These are phyloP conservation scores for Pichia norvegensis DNA, from an alignment of 1,139 yeast species.

Conservation along the genomic window DNA sequence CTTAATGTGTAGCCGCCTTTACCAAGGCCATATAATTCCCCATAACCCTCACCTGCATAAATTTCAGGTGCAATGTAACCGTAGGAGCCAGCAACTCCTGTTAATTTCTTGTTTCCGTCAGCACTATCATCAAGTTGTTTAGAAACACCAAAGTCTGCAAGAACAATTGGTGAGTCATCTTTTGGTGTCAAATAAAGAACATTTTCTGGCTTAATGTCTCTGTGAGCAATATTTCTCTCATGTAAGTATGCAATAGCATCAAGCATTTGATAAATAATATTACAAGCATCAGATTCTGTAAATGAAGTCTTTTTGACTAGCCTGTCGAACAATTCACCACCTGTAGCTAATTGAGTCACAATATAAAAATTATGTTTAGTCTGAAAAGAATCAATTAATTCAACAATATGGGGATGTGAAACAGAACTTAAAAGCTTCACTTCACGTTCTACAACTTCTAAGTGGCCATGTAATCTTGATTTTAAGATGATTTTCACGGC, in stretches of 20 bases:
- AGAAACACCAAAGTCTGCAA: slow-evolving; percentile 57
- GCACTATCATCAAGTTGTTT: slow-evolving; percentile 32
- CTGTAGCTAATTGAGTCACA: slow-evolving; percentile 77
- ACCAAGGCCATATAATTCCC: slow-evolving; percentile 35
- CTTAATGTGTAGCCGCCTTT: slow-evolving; percentile 52
- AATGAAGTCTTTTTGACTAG: slow-evolving; percentile 74
- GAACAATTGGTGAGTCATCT: slow-evolving; percentile 45
- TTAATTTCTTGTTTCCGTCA: slow-evolving; percentile 52
- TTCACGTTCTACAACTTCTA: slow-evolving; percentile 42
- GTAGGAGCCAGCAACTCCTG: slow-evolving; percentile 50
- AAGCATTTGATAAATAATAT: slow-evolving; percentile 68
- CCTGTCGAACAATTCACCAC: slow-evolving; percentile 82
- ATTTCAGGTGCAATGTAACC: slow-evolving; percentile 60
- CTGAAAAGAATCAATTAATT: slow-evolving; percentile 81
- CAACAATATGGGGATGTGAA: slow-evolving; percentile 70
- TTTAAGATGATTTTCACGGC: slow-evolving; percentile 51
- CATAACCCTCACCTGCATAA: slow-evolving; percentile 40
- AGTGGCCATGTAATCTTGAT: slow-evolving; percentile 47
- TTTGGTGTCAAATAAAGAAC: slow-evolving; percentile 39
- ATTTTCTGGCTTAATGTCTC: slow-evolving; percentile 87
- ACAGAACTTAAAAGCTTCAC: slow-evolving; percentile 39
- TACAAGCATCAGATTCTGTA: slow-evolving; percentile 65
- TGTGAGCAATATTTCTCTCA: slow-evolving; percentile 73
- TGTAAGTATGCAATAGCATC: slow-evolving; percentile 75
- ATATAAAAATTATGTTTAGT: slow-evolving; percentile 80